Base-by-base conservation (phyloP, 345 rosid species). In the Rhodamnia argentea region DNA sequence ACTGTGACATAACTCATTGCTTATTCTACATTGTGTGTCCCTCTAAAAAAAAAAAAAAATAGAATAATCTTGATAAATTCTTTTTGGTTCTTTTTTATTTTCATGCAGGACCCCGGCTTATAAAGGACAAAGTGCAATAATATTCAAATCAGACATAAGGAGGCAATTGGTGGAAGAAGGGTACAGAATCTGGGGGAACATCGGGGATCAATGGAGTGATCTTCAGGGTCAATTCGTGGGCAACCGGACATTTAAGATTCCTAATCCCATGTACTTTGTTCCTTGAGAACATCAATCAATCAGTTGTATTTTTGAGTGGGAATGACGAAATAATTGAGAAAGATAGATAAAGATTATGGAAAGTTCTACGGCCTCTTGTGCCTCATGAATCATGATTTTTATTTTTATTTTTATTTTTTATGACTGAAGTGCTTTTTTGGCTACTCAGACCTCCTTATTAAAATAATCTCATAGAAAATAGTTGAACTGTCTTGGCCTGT, bases 131-230 rank as follows among this genome's bases (percentile, higher is more conserved):
- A 82, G 86, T 5, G 85, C 88, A 27, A 22, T 60, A n/a, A 53
- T 70, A 14, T 87, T 37, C 44, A 87, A 87, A 86, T 87, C 88
- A 24, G 82, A 82, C 52, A 82, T 87, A 1, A 84, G 88, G 74
- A 81, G 40, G 86, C 88, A 87, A 29, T 22, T 87, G 84, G 82
- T 52, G 86, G 85, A 57, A 23, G 60, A 87, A 82, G 88, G 88
- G 8, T 87, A 87, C 86, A 81, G 86, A n/a, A 84, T 87, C 13
- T 81, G 86, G 88, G 88, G 88, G 44, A 87, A 87, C 51, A 54
- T 87, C 13, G 88, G 88, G 26, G 88, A 84, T 52, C 88, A 87
- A 10, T 87, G 88, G 88, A 87, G 88, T 52, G 88, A 87, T 53
- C 84, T 87, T 58, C 86, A 87, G n/a, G 88, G 88, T 50, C 86